Conservation (phyloP, 441 rosid genomes). For the Erodium moschatum region DNA sequence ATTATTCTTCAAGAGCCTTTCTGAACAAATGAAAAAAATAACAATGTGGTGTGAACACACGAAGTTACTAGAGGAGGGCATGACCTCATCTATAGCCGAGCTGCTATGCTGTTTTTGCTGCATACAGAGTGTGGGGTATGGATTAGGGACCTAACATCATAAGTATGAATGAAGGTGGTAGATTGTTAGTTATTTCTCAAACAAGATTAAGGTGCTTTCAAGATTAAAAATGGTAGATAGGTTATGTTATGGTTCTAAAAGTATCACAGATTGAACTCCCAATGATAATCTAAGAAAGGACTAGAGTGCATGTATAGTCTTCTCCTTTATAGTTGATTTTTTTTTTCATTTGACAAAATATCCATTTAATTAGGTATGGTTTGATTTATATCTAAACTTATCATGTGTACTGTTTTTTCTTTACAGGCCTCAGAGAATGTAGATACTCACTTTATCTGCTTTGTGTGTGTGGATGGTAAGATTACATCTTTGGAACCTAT, state of each 20-base stretch:
- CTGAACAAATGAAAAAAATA: neutral
- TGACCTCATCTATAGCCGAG: neutral
- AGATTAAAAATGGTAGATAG: neutral
- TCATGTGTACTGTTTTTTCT: constrained; percentile 3
- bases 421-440: constrained; percentile 62
- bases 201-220: no score
- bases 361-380: neutral
- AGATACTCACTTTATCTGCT: constrained; percentile 74
- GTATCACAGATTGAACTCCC: neutral
- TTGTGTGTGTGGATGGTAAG: constrained; percentile 69
- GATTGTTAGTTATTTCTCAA: neutral
- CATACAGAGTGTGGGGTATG: neutral
- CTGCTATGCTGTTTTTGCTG: neutral
- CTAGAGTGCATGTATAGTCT: neutral
- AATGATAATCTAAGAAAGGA: neutral
- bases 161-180: neutral
- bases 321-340: neutral
- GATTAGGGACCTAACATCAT: neutral
- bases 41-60: neutral
- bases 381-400: neutral
- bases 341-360: neutral
- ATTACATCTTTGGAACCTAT: neutral
- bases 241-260: neutral
- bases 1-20: no score
- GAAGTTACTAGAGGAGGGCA: neutral